These are phyloP conservation scores for Fulvia fulva DNA, from an alignment of 2,329 filamentous ascomycete species.

Conservation along the genomic window DNA sequence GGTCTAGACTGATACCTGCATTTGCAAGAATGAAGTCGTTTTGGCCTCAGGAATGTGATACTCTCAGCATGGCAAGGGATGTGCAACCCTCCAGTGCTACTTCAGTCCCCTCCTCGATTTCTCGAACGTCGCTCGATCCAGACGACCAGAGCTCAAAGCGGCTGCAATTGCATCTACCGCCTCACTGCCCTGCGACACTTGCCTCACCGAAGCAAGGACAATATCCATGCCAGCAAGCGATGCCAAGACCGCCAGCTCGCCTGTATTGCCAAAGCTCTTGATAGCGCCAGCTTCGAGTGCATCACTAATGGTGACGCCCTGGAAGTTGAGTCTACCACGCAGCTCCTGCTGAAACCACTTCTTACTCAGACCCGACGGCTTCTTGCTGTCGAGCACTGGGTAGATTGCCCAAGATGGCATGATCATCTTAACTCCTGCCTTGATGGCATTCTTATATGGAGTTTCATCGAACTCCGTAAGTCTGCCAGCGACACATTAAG, in stretches of 20 bases:
- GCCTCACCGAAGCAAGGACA: conserved; percentile 9
- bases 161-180: conserved; percentile 8
- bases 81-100: no score
- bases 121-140: conserved; percentile 14
- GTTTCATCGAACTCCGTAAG: conserved; percentile 10
- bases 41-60: background rate
- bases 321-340: conserved; percentile 11
- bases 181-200: conserved; percentile 10
- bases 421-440: conserved; percentile 10
- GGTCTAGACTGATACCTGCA: background rate
- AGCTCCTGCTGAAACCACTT: conserved; percentile 13
- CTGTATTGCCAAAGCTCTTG: conserved; percentile 11
- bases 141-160: conserved; percentile 7
- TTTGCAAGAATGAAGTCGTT: no score
- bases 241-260: conserved; percentile 9
- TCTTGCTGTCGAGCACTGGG: conserved; percentile 10
- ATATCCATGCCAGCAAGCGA: conserved; percentile 18
- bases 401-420: conserved; percentile 20
- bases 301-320: conserved; percentile 20
- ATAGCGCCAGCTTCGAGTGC: conserved; percentile 18
- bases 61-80: background rate
- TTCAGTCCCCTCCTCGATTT: conserved; percentile 13
- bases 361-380: conserved; percentile 12
- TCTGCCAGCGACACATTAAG: conserved; percentile 9
- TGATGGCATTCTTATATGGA: conserved; percentile 14